phyloP scores from a whole-genome alignment of 257 asterid species.

The Rehmannia glutinosa region DNA sequence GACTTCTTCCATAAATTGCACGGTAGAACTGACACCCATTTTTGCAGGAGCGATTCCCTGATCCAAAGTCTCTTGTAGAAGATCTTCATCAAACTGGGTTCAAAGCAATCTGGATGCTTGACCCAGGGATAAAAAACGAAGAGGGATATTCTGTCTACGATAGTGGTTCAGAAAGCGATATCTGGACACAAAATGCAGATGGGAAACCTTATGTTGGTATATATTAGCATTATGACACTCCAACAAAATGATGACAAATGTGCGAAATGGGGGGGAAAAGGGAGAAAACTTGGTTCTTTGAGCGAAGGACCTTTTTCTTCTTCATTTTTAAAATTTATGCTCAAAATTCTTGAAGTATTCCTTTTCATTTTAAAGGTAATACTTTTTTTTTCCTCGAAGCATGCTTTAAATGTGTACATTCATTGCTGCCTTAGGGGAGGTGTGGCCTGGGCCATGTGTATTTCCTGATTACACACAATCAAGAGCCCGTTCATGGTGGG shows the following conservation, averaged over 20 bases:
- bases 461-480: constrained; percentile 82
- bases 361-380: neutral
- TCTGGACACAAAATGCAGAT: constrained; percentile 81
- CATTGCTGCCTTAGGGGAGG: constrained; percentile 56
- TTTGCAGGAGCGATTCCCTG: constrained; percentile 82
- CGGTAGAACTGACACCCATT: neutral
- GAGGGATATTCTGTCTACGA: constrained; percentile 84
- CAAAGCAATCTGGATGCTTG: constrained; percentile 98
- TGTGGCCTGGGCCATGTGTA: constrained; percentile 97
- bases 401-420: constrained; percentile 60
- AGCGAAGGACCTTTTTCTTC: too few species aligned
- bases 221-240: constrained; percentile 6
- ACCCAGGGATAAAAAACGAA: constrained; percentile 87
- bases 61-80: constrained; percentile 67
- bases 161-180: constrained; percentile 73
- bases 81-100: constrained; percentile 81
- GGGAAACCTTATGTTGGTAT: constrained; percentile 79
- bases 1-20: too few species aligned
- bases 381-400: neutral
- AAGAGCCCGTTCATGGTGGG: constrained; percentile 85
- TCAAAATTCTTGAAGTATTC: too few species aligned
- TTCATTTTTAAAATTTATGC: too few species aligned
- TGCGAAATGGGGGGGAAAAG: too few species aligned
- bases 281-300: too few species aligned
- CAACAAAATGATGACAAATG: too few species aligned